Percentiles rank a stretch among this genome's conserved stretches.
Conservation (phyloP, 345 rosid species). For the Moringa oleifera region DNA sequence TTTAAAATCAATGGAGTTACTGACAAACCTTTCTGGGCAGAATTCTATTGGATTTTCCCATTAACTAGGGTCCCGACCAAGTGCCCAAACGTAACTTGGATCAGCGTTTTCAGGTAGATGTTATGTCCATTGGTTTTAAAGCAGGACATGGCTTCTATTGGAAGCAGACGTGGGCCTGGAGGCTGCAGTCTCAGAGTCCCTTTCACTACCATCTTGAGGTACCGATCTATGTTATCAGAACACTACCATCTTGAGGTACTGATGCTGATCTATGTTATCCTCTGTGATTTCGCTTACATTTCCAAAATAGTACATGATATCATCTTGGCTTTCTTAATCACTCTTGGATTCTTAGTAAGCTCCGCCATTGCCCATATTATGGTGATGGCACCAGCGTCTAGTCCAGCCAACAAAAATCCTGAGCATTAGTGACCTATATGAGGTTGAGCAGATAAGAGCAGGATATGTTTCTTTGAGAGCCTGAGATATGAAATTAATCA, state of each 20-base stretch:
- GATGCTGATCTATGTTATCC: slow-evolving; percentile 26
- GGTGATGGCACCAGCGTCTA: slow-evolving; percentile 23
- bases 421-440: too few relatives aligned
- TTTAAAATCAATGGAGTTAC: slow-evolving; percentile 34
- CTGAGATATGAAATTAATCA: too few relatives aligned
- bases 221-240: too few relatives aligned
- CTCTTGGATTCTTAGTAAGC: slow-evolving; percentile 32
- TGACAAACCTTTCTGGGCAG: slow-evolving; percentile 41
- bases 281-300: slow-evolving; percentile 32
- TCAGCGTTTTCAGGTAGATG: slow-evolving; percentile 26
- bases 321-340: slow-evolving; percentile 59
- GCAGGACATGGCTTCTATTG: slow-evolving; percentile 41
- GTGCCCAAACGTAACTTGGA: slow-evolving; percentile 39
- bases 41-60: slow-evolving; percentile 44
- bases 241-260: too few relatives aligned
- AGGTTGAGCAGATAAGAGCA: too few relatives aligned
- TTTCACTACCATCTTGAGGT: too few relatives aligned
- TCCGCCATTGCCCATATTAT: slow-evolving; percentile 43
- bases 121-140: slow-evolving; percentile 33
- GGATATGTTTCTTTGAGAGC: too few relatives aligned
- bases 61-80: slow-evolving; percentile 34
- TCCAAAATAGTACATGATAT: too few relatives aligned
- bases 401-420: slow-evolving; percentile 9
- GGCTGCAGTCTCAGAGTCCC: too few relatives aligned
- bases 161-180: slow-evolving; percentile 39